Evolutionary conservation across 148 eudicot species (phyloP), one percentile per base, ranked within the genome.

Genomic region (Oxyria digyna): DNA sequence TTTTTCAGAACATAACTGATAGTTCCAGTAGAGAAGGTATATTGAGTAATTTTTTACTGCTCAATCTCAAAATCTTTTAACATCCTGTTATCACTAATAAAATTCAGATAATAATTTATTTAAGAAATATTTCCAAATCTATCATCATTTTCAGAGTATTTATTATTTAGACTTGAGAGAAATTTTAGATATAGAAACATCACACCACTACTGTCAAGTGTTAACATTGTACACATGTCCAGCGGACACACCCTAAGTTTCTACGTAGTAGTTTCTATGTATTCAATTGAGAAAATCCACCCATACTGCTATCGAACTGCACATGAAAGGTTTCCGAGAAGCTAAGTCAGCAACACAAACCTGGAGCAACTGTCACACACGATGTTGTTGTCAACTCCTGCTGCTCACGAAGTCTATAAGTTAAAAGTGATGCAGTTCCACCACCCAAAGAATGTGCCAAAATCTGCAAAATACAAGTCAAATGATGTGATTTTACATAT

Each of bases 341-440:
- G 57, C 27, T 20, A 20, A 50, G 57, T 48, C 20, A 66, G 11
- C 35, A 73, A n/a, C 42, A 62, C 73, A 68, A 73, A 87, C 95
- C 95, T 84, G 95, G 95, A 79, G 95, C 95, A 82, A 88, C 86
- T 73, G 95, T 74, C 57, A 88, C 90, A 67, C 95, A 88, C 23
- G 87, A 82, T 23, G 88, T 71, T 42, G 82, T 72, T 21, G 91
- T 79, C 52, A 88, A 71, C 70, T 86, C 95, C 74, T 88, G 76
- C 71, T 81, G 80, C 77, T 88, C 95, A 69, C 95, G 90, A 38
- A 88, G 72, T 68, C 86, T 82, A 68, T 80, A 88, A 43, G 95
- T 88, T 66, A 88, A 65, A 70, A 88, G 83, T 27, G 95, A 85
- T 41, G 95, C 95, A 40, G 95, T 88, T 23, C 95, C 91, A 40